Conservation (phyloP, 352 stramenopile genomes). For the Pythium folliculosum region DNA sequence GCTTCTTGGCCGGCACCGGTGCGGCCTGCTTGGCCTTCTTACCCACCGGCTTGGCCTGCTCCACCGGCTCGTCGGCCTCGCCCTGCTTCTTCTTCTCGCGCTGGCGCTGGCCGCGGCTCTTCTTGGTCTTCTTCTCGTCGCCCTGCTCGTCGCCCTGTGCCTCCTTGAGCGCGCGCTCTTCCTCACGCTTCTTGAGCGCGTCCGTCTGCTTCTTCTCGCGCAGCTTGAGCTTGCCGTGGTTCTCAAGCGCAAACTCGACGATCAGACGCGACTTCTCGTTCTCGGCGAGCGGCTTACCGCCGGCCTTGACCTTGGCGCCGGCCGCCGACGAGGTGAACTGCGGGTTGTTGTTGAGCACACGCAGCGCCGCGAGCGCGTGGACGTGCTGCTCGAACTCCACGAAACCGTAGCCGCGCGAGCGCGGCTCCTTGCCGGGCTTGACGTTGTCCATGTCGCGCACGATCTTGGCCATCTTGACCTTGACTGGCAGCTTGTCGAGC, state of each 20-base stretch:
- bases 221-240: slow-evolving; percentile 87
- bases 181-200: slow-evolving; percentile 67
- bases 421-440: slow-evolving; percentile 59
- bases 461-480: slow-evolving; percentile 84
- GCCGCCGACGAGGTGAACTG: slow-evolving; percentile 77
- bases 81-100: slow-evolving; percentile 69
- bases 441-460: slow-evolving; percentile 72
- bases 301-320: slow-evolving; percentile 38
- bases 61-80: slow-evolving; percentile 14
- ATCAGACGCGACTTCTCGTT: slow-evolving; percentile 80
- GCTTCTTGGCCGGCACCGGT: slow-evolving; percentile 27
- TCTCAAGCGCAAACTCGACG: slow-evolving; percentile 89
- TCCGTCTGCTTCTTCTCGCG: slow-evolving; percentile 75
- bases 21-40: slow-evolving; percentile 26
- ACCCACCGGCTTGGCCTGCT: not conserved
- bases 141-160: slow-evolving; percentile 41
- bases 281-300: slow-evolving; percentile 37
- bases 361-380: slow-evolving; percentile 95
- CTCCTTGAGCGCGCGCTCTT: slow-evolving; percentile 65
- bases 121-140: slow-evolving; percentile 35
- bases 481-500: slow-evolving; percentile 45
- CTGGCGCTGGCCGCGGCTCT: slow-evolving; percentile 75
- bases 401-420: slow-evolving; percentile 90
- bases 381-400: slow-evolving; percentile 97
- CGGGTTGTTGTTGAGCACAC: slow-evolving; percentile 98